phyloP scores from a whole-genome alignment of 2,329 filamentous ascomycete species.

The Botryotinia convoluta region DNA sequence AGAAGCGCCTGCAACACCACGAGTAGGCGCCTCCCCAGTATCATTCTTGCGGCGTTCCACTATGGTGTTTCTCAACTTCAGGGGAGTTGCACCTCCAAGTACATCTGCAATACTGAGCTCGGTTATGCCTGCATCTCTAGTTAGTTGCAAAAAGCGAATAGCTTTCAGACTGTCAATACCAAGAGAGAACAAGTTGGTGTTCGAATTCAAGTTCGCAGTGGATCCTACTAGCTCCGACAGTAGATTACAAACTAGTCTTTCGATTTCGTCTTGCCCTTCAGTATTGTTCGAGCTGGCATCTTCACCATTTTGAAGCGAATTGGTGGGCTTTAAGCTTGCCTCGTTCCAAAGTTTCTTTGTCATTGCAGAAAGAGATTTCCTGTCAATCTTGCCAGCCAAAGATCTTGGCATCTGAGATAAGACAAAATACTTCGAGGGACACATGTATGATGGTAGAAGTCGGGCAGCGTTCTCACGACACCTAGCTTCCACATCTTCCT shows the following conservation, averaged over 20 bases:
- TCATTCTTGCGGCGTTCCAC: not conserved
- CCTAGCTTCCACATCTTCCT: not conserved
- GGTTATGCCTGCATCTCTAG: conserved; percentile 1
- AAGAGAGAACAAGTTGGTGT: not conserved
- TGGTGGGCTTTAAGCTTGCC: not conserved
- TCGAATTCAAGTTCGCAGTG: not conserved
- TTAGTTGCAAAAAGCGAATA: conserved; percentile 6
- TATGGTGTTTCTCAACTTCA: not conserved
- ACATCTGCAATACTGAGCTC: conserved; percentile 14
- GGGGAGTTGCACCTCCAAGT: conserved; percentile 1
- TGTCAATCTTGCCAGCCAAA: conserved; percentile 14
- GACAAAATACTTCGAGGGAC: conserved; percentile 6
- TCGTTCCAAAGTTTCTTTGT: not conserved
- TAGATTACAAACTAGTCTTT: not conserved
- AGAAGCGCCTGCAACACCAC: not conserved
- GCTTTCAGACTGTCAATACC: conserved; percentile 10
- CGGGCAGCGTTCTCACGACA: not conserved
- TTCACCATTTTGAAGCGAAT: not conserved
- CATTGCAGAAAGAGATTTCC: conserved; percentile 3
- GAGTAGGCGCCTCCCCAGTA: not conserved
- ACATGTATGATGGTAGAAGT: conserved; percentile 3
- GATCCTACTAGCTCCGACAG: not conserved
- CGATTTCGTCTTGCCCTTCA: not conserved
- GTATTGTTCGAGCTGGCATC: not conserved
- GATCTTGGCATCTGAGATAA: conserved; percentile 9